These are phyloP conservation scores for Coemansia reversa DNA, from an alignment of 192 early-diverging fungal genomes.

Conservation along the genomic window DNA sequence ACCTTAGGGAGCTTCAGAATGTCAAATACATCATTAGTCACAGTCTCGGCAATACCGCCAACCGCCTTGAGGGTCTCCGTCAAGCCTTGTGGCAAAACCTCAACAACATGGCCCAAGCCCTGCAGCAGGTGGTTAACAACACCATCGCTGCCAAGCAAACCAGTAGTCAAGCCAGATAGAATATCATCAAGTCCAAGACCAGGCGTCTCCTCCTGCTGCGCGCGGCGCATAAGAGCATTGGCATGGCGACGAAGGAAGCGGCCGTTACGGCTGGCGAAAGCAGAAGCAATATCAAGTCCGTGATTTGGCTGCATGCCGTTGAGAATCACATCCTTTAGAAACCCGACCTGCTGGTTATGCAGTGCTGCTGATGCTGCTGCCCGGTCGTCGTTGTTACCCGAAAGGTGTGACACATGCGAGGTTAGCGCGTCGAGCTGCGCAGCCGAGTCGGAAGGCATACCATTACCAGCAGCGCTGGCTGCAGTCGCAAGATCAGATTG, in stretches of 20 bases:
- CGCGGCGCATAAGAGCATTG: slow-evolving; percentile 26
- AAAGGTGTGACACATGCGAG: slow-evolving; percentile 37
- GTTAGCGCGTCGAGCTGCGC: slow-evolving; percentile 48
- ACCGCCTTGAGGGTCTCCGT: slow-evolving; percentile 50
- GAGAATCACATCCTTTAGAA: slow-evolving; percentile 46
- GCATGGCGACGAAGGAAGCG: slow-evolving; percentile 41
- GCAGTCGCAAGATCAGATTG: slow-evolving; percentile 14
- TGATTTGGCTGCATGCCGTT: slow-evolving; percentile 34
- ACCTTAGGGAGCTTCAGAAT: slow-evolving; percentile 49
- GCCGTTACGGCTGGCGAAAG: slow-evolving; percentile 31
- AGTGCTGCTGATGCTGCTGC: slow-evolving; percentile 47
- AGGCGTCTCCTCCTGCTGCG: slow-evolving; percentile 15
- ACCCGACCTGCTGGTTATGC: slow-evolving; percentile 52
- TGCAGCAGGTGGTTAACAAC: slow-evolving; percentile 46
- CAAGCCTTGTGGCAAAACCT: slow-evolving; percentile 48
- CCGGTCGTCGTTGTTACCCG: slow-evolving; percentile 21
- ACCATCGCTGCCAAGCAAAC: slow-evolving; percentile 42
- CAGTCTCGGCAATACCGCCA: slow-evolving; percentile 37
- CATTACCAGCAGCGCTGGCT: slow-evolving; percentile 36
- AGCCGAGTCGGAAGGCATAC: slow-evolving; percentile 31
- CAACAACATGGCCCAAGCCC: slow-evolving; percentile 46
- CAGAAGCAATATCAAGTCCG: slow-evolving; percentile 29
- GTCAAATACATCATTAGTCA: slow-evolving; percentile 40
- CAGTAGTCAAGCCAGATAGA: slow-evolving; percentile 34
- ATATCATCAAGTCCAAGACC: slow-evolving; percentile 39